phyloP scores from a whole-genome alignment of 1,139 yeast species.

The Hemisphaericaspora subhashii region DNA sequence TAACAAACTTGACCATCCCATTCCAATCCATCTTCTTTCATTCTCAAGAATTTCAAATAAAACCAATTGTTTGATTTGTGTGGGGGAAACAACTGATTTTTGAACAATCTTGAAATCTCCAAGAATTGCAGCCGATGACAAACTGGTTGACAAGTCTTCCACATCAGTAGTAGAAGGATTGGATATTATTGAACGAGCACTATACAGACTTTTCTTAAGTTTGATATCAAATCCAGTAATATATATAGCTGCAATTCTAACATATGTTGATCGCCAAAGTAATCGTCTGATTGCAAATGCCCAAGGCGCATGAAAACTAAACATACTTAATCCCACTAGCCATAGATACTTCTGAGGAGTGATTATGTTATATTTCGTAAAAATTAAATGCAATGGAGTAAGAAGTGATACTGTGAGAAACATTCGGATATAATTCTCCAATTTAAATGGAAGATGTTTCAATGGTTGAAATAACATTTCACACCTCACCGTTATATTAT shows the following conservation, averaged over 20 bases:
- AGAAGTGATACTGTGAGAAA: constrained; percentile 32
- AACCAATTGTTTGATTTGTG: constrained; percentile 46
- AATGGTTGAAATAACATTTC: constrained; percentile 47
- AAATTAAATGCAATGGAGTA: constrained; percentile 49
- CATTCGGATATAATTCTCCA: constrained; percentile 30
- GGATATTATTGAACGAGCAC: constrained; percentile 20
- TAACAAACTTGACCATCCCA: constrained; percentile 56
- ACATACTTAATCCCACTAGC: constrained; percentile 37
- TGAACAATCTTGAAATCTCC: constrained; percentile 44
- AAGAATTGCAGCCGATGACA: constrained; percentile 19
- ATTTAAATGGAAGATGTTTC: constrained; percentile 29
- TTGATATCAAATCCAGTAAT: constrained; percentile 48
- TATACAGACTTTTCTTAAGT: constrained; percentile 17
- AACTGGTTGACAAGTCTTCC: constrained; percentile 20
- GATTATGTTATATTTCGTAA: constrained; percentile 34
- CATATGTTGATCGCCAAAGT: constrained; percentile 54
- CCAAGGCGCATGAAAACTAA: constrained; percentile 58
- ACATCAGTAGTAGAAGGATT: constrained; percentile 27
- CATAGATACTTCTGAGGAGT: constrained; percentile 37
- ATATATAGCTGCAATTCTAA: constrained; percentile 43
- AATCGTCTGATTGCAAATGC: constrained; percentile 49
- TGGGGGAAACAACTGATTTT: constrained; percentile 41
- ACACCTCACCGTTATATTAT: constrained; percentile 48
- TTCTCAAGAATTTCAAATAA: constrained; percentile 55
- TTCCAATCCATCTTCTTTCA: constrained; percentile 61